phyloP scores from a whole-genome alignment of 2,329 filamentous ascomycete genomes.

The Trichoderma hamatum region DNA sequence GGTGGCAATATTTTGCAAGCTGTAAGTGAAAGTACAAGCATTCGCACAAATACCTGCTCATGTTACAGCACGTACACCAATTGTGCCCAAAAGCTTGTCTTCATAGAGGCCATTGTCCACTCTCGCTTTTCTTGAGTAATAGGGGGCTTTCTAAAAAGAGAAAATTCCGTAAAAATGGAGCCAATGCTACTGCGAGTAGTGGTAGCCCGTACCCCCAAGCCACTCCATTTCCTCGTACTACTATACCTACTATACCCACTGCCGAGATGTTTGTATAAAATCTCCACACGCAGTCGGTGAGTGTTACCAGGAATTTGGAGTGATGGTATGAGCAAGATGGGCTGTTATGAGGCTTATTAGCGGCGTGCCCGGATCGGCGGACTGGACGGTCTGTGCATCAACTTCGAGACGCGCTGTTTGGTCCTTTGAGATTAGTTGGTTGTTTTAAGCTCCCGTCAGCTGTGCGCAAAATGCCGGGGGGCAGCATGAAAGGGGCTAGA shows the following conservation, averaged over 20 bases:
- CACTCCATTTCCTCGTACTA: background rate
- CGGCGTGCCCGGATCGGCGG: slow-evolving; percentile 18
- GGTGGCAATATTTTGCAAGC: no score
- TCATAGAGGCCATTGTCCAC: background rate
- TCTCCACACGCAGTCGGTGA: slow-evolving; percentile 19
- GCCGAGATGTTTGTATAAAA: slow-evolving; percentile 1
- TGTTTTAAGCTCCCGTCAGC: background rate
- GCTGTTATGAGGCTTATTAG: background rate
- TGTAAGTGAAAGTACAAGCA: background rate
- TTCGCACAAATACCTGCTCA: background rate
- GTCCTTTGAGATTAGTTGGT: background rate
- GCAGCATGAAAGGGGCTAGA: slow-evolving; percentile 7
- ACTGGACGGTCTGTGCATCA: background rate
- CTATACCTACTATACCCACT: no score
- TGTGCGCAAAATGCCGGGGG: background rate
- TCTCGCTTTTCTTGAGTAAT: slow-evolving; percentile 6
- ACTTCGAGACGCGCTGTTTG: background rate
- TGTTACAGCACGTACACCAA: no score
- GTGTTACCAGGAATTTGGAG: background rate
- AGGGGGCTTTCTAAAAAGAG: background rate
- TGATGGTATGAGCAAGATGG: background rate
- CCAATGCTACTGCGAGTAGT: background rate
- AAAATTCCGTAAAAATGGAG: background rate
- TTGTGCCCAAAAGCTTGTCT: background rate
- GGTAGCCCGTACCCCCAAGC: background rate